Percentiles rank a stretch among this genome's conserved stretches.
Conservation (phyloP, 768 basidiomycete species). For the Epithele typhae region DNA sequence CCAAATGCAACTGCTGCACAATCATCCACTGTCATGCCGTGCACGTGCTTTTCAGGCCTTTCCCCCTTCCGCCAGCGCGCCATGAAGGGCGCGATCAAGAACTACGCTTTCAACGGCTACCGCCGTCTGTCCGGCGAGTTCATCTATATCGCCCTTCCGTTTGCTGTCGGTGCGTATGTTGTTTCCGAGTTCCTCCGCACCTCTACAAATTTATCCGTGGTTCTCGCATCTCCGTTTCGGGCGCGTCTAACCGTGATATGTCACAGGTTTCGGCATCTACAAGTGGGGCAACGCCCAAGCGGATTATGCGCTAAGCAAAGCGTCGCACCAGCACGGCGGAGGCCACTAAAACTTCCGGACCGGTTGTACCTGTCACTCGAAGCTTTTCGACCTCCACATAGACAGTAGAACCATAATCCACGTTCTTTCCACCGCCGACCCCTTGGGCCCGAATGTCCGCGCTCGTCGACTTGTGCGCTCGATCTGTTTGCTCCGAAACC, state of each 20-base stretch:
- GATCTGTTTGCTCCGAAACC: too few species aligned
- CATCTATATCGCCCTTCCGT: conserved; percentile 76
- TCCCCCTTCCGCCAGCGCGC: conserved; percentile 82
- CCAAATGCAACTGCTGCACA: too few species aligned
- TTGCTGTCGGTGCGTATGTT: conserved; percentile 64
- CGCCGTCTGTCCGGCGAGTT: conserved; percentile 67
- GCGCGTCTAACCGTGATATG: background rate
- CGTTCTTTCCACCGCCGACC: too few species aligned
- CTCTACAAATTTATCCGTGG: background rate
- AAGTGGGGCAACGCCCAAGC: conserved; percentile 73
- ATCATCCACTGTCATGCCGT: background rate
- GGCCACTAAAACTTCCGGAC: too few species aligned
- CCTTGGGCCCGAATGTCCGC: too few species aligned
- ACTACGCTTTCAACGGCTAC: conserved; percentile 86
- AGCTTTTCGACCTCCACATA: too few species aligned
- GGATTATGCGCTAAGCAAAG: conserved; percentile 72
- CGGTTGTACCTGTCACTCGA: background rate
- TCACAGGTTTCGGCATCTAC: conserved; percentile 71
- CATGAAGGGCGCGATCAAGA: conserved; percentile 62
- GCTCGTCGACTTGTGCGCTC: too few species aligned
- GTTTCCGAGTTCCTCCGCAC: background rate
- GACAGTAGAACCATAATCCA: too few species aligned
- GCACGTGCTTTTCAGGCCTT: conserved; percentile 45
- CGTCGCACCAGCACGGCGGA: too few species aligned
- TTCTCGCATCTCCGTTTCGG: background rate